Base-by-base conservation (phyloP, 176 grass and related monocot genomes). In the Hyparrhenia diplandra region DNA sequence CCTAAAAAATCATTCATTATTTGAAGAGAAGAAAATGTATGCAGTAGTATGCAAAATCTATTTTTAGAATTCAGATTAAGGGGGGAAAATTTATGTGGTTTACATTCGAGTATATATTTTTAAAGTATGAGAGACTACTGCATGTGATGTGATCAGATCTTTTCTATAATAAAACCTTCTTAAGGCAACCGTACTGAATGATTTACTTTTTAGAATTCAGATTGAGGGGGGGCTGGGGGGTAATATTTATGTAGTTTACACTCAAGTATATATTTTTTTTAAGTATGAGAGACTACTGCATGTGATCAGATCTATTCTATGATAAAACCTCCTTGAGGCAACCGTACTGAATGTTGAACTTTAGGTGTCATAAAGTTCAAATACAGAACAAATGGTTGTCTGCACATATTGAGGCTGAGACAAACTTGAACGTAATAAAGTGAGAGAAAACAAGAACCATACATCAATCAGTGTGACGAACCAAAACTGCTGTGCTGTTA, bases 401-500 rank as follows among this genome's bases (percentile, higher is more conserved):
- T 69, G 34, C 43, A 75, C 23, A 71, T 29, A 65, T 27, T 59
- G 2, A 78, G 39, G 37, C 47, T 66, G 10, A 71, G 25, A 42
- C n/a, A 42, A 41, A 59, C 29, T n/a, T 12, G 12, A 83, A 57
- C 10, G 61, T 78, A 52, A 67, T 73, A 30, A 42, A 54, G 18
- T 59, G n/a, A 41, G 41, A 67, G 35, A 43, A 34, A 78, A 43
- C 8, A 43, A 14, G 67, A 58, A 83, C 60, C 92, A 31, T 91
- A 95, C 92, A 89, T 98, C 92, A 57, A 98, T 85, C 78, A 95
- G 89, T 14, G 95, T 95, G 79, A 98, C 75, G 60, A 98, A 91
- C 30, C 88, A 82, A 75, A 94, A 42, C 92, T 69, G 88, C 76
- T 42, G 92, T 93, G 80, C 88, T 81, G 75, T 95, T 98, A 37